phyloP scores from a whole-genome alignment of 1,284 basidiomycete species.

The Mycosarcoma mackinlayi region DNA sequence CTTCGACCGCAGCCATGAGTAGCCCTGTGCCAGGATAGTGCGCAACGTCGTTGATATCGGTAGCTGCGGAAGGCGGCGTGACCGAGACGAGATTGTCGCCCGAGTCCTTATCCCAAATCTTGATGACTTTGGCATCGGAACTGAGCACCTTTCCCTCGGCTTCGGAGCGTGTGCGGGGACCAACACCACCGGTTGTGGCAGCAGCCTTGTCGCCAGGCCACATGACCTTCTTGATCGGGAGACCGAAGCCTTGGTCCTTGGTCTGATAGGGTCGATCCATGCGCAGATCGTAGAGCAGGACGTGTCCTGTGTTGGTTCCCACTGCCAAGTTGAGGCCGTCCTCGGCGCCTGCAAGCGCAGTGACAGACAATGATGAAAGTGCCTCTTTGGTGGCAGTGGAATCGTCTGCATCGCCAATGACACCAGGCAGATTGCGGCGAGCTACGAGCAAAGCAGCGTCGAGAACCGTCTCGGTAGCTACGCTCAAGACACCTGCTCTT shows the following conservation, averaged over 20 bases:
- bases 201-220: constrained; percentile 84
- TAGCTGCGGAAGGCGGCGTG: constrained; percentile 86
- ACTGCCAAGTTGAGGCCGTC: constrained; percentile 94
- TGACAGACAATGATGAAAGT: constrained; percentile 75
- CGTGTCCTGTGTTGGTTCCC: constrained; percentile 93
- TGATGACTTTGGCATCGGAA: constrained; percentile 67
- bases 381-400: constrained; percentile 64
- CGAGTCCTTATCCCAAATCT: constrained; percentile 76
- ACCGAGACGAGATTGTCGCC: constrained; percentile 89
- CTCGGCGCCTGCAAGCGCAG: constrained; percentile 77
- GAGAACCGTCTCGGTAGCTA: constrained; percentile 74
- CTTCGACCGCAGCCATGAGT: constrained; percentile 64
- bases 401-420: constrained; percentile 47
- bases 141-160: constrained; percentile 62
- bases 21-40: constrained; percentile 66
- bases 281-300: constrained; percentile 92
- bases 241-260: constrained; percentile 97
- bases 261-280: constrained; percentile 82
- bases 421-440: constrained; percentile 65
- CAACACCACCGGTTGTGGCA: constrained; percentile 70
- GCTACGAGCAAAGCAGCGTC: constrained; percentile 67
- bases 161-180: constrained; percentile 77
- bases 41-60: constrained; percentile 73
- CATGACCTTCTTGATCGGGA: constrained; percentile 84
- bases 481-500: constrained; percentile 79